A percentile compares a stretch with the other conserved stretches of the same genome.
Conservation (phyloP, 257 asterid species). For the Solanum arcanum region DNA sequence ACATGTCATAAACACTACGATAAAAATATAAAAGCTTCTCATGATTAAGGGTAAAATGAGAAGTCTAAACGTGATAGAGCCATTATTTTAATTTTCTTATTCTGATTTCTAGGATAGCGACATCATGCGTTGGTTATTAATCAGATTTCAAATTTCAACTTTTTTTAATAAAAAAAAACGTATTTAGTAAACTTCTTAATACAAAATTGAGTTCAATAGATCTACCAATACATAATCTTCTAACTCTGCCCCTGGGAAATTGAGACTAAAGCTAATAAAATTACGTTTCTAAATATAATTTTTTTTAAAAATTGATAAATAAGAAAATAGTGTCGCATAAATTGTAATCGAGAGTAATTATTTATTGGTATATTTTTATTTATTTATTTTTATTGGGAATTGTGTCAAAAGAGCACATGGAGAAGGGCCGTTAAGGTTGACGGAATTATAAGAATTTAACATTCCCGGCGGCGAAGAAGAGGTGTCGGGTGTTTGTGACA, state of each 20-base stretch:
- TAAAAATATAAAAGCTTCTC: not conserved
- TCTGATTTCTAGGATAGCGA: not conserved
- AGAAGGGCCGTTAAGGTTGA: slow-evolving; percentile 27
- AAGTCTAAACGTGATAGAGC: not conserved
- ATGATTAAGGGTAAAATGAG: not conserved
- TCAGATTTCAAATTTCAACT: not conserved
- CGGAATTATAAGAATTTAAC: slow-evolving; percentile 8
- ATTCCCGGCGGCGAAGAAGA: slow-evolving; percentile 45
- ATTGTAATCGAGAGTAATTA: not conserved
- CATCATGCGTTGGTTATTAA: not conserved
- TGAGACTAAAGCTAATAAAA: not conserved
- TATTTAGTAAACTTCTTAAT: not conserved
- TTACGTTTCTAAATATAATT: not conserved
- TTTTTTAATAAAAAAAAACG: too few relatives aligned
- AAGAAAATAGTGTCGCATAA: not conserved
- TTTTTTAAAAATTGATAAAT: not conserved
- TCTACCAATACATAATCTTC: not conserved
- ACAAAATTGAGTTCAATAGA: not conserved
- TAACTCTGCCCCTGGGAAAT: not conserved
- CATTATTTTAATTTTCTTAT: not conserved
- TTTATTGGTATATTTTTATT: not conserved
- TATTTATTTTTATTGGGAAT: not conserved
- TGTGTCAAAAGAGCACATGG: slow-evolving; percentile 2
- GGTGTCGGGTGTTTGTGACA: slow-evolving; percentile 58
- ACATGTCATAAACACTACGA: not conserved